Evolutionary conservation across 306 rosid genomes (phyloP), one percentile per base, ranked within the genome.

Genomic region (Prinsepia uniflora): DNA sequence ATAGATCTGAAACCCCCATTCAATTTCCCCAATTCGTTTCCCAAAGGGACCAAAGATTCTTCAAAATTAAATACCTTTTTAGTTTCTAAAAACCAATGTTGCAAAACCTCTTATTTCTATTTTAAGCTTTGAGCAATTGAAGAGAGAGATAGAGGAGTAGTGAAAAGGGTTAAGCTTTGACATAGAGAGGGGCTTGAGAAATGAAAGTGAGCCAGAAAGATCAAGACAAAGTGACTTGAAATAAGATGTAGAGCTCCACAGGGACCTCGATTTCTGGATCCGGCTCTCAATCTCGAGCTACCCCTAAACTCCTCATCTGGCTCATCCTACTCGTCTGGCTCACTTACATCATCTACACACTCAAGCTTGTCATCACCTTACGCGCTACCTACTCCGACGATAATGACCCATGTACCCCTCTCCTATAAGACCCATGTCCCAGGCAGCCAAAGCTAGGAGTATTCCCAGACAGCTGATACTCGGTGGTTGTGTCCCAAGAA

Each of bases 271-370:
- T 67, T 61, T 45, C 81, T 6, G 79, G 78, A 34, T 47, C 75
- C 11, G 54, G 71, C 18, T 14, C 83, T 3, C 89, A 77, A 20
- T 61, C 82, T 9, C 76, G 87, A 43, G 13, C 76, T 54, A 77
- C 83, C 18, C 83, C 84, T 0, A 95, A 89, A 73, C 80, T 89
- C 0, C 72, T 95, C 55, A 63, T 95, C 13, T 87, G 86, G 85
- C 88, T 89, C 17, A 86, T 95, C 72, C 86, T 89, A 79, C 74
- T 86, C 64, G 84, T 91, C 56, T 89, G 89, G 2, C 61, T 91
- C 65, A 85, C 89, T 20, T 95, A 91, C 75, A 63, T 88, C 55
- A 72, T 85, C 39, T 91, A 91, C 86, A 89, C 91, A 7, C 81
- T 89, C 46, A 88, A 88, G 75, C 88, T 94, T 10, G 83, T 89